Evolutionary conservation across 2,329 filamentous ascomycete genomes (phyloP), one percentile per base, ranked within the genome.

Genomic region (Penicillium olsonii): DNA sequence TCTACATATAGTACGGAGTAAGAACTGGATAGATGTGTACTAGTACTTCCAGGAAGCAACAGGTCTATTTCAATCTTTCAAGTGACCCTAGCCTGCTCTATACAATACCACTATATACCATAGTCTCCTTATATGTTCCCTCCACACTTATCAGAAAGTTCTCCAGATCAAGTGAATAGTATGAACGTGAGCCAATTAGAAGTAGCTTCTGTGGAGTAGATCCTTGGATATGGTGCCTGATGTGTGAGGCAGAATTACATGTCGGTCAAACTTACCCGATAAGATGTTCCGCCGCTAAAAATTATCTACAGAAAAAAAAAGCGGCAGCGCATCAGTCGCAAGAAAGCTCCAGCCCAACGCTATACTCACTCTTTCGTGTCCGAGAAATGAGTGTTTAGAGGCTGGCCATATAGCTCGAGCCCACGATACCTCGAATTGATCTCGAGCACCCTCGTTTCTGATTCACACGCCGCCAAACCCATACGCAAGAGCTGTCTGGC

Each of bases 271-370:
- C 18, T 26, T 33, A 35, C 55, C 53, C 2, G 22, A 45, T 39
- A 64, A 60, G 57, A 65, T 61, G 57, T 59, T 63, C 57, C 59
- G 57, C 52, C 59, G 59, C 56, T 56, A 60, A 66, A 65, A 57
- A 60, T 63, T 62, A 61, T 60, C 54, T 55, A 59, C 37, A 60
- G 52, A 62, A 60, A 64, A 63, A 53, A 64, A 64, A 62, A 58
- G 52, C 50, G 50, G 49, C 37, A 50, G 54, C 56, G 58, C 59
- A 60, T 47, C 52, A 55, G 45, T 48, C 41, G 48, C 22, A 42
- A 26, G 27, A 45, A 52, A 61, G 53, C 55, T 58, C 53, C 46
- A 40, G 51, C 52, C 54, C 42, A 45, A 49, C 56, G 49, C 37
- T 48, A 38, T 43, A 53, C 44, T 37, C 37, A 18, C 46, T 31